These are phyloP conservation scores for Penicillium salamii DNA, from an alignment of 495 filamentous ascomycete species.

Conservation along the genomic window DNA sequence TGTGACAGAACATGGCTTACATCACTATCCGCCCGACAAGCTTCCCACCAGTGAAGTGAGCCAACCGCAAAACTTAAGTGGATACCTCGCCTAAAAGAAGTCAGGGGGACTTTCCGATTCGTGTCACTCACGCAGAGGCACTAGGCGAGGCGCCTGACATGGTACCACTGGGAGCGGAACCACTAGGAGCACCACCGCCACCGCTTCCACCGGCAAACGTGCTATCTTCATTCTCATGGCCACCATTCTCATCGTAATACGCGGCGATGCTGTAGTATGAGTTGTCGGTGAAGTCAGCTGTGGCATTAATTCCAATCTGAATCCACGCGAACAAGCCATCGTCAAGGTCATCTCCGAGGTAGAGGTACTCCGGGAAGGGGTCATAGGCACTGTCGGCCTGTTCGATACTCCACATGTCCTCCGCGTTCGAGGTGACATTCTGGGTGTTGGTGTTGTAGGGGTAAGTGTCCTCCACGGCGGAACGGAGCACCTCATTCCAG, in stretches of 20 bases:
- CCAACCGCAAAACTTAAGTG: too few species aligned
- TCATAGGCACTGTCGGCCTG: conserved; percentile 33
- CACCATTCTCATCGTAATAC: conserved; percentile 32
- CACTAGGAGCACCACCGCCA: conserved; percentile 18
- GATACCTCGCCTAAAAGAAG: not conserved
- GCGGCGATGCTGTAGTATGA: conserved; percentile 39
- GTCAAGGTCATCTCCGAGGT: conserved; percentile 43
- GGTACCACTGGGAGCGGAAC: conserved; percentile 13
- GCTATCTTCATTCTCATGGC: conserved; percentile 29
- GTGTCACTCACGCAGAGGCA: not conserved
- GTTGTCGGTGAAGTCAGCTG: conserved; percentile 40
- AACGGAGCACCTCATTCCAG: conserved; percentile 58
- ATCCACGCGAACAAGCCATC: conserved; percentile 58
- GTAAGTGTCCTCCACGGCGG: conserved; percentile 50
- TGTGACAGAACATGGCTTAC: too few species aligned
- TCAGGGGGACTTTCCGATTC: not conserved
- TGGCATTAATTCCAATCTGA: conserved; percentile 55
- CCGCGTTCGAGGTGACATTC: conserved; percentile 45
- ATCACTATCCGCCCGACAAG: too few species aligned
- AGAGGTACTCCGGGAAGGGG: conserved; percentile 39
- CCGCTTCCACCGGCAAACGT: conserved; percentile 4
- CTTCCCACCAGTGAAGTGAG: too few species aligned
- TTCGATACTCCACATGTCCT: conserved; percentile 33
- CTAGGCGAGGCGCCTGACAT: conserved; percentile 11
- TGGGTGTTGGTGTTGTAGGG: conserved; percentile 59